These are phyloP conservation scores for Stereum hirsutum DNA, from an alignment of 1,284 basidiomycete genomes.

Conservation along the genomic window DNA sequence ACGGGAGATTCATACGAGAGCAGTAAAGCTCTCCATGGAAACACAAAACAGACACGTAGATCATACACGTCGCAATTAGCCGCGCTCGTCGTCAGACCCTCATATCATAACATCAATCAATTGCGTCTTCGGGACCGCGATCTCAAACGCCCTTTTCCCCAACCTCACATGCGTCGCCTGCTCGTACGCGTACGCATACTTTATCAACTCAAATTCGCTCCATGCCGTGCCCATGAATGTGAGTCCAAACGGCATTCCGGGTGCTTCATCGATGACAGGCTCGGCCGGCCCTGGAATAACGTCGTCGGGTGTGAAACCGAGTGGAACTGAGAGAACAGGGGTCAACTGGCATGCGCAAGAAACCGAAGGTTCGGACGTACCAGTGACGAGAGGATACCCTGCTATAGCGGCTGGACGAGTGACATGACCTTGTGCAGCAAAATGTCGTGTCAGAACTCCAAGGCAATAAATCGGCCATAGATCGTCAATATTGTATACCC, in stretches of 20 bases:
- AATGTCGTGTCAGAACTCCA: too few species aligned
- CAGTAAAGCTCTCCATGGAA: too few species aligned
- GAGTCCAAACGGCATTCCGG: slow-evolving; percentile 39
- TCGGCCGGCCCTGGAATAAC: slow-evolving; percentile 22
- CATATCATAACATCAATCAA: slow-evolving; percentile 33
- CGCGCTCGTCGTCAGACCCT: too few species aligned
- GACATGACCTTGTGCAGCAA: not conserved
- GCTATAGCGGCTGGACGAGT: slow-evolving; percentile 32
- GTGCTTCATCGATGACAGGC: slow-evolving; percentile 24
- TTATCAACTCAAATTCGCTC: slow-evolving; percentile 37
- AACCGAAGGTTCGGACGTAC: slow-evolving; percentile 9
- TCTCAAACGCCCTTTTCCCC: slow-evolving; percentile 30
- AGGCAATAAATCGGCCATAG: too few species aligned
- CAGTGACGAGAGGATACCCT: slow-evolving; percentile 32
- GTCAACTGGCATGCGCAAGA: slow-evolving; percentile 1
- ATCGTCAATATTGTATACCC: slow-evolving; percentile 14
- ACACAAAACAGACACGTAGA: too few species aligned
- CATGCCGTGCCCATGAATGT: slow-evolving; percentile 41
- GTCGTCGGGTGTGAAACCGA: slow-evolving; percentile 33
- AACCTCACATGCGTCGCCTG: slow-evolving; percentile 39
- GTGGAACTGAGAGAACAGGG: slow-evolving; percentile 29
- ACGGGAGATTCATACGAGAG: too few species aligned
- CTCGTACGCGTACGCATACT: slow-evolving; percentile 44
- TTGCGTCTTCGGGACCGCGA: slow-evolving; percentile 41
- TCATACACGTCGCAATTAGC: too few species aligned